These are phyloP conservation scores for Seminavis robusta DNA, from an alignment of 108 stramenopile species.

Conservation along the genomic window DNA sequence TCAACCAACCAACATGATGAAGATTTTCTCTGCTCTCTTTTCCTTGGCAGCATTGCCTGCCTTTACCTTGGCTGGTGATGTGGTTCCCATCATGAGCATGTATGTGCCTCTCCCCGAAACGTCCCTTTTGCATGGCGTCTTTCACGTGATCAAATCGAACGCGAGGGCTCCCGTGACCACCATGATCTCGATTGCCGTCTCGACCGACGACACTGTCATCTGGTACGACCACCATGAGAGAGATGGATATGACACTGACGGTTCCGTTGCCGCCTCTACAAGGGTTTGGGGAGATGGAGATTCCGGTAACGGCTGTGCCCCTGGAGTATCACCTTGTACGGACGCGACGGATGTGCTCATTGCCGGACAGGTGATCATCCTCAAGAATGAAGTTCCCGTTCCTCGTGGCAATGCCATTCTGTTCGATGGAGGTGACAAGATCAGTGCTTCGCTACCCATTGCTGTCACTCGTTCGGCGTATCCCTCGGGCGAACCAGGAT, in stretches of 20 bases:
- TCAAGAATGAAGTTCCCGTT: constrained; percentile 12
- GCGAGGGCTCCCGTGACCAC: constrained; percentile 2
- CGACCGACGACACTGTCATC: constrained; percentile 1
- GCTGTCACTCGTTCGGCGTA: constrained; percentile 26
- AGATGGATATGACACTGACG: not conserved
- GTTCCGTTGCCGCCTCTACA: not conserved
- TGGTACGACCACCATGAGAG: constrained; percentile 10
- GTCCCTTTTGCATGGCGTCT: constrained; percentile 7
- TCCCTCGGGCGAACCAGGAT: constrained; percentile 10
- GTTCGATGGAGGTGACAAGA: constrained; percentile 22
- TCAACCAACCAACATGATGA: no score
- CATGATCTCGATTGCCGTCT: constrained; percentile 8
- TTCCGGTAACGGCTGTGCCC: constrained; percentile 10
- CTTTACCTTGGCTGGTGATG: no score
- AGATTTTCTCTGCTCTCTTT: no score
- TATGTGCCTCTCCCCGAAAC: constrained; percentile 20
- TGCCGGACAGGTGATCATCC: constrained; percentile 16
- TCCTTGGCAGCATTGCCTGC: no score
- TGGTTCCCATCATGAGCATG: not conserved
- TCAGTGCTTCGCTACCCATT: constrained; percentile 16
- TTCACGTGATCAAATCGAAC: constrained; percentile 6
- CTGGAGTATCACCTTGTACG: not conserved
- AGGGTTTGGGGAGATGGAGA: constrained; percentile 30
- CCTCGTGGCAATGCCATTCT: not conserved
- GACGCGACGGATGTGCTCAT: constrained; percentile 3